phyloP scores from a whole-genome alignment of 2,329 filamentous ascomycete species.

The Teratosphaeria gauchensis region DNA sequence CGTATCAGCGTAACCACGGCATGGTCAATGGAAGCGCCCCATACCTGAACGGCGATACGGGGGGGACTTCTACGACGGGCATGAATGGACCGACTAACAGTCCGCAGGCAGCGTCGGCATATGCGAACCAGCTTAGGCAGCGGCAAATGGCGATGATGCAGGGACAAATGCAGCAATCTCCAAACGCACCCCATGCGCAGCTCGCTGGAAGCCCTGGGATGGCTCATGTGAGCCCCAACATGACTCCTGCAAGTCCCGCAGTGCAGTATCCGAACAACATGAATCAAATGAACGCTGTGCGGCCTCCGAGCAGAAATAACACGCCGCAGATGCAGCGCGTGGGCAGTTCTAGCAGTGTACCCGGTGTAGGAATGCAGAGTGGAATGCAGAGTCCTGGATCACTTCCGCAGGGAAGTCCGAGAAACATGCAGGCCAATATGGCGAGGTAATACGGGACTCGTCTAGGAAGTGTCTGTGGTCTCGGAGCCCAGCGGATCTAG shows the following conservation, averaged over 20 bases:
- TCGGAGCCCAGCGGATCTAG: not conserved
- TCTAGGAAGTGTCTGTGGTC: not conserved
- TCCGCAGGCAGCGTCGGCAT: constrained; percentile 14
- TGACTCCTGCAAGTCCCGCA: constrained; percentile 5
- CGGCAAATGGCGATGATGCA: constrained; percentile 20
- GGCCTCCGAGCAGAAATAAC: constrained; percentile 20
- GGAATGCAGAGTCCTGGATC: constrained; percentile 24
- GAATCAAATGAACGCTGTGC: constrained; percentile 3
- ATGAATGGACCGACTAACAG: constrained; percentile 1
- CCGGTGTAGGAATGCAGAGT: constrained; percentile 11
- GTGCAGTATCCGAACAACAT: constrained; percentile 11
- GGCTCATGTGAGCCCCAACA: constrained; percentile 8
- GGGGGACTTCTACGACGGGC: constrained; percentile 3
- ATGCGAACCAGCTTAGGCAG: constrained; percentile 23
- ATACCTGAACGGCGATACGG: constrained; percentile 8
- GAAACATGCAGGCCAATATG: constrained; percentile 23
- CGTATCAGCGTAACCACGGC: constrained; percentile 16
- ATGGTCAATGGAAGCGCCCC: constrained; percentile 6
- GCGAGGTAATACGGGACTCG: constrained; percentile 13
- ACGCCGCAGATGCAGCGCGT: constrained; percentile 25
- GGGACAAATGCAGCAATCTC: constrained; percentile 14
- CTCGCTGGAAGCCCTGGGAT: constrained; percentile 19
- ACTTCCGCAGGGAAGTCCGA: constrained; percentile 22
- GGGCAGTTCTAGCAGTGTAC: constrained; percentile 20
- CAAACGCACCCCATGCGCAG: constrained; percentile 10